phyloP scores from a whole-genome alignment of 1,284 basidiomycete genomes.

The Ceratobasidium papillatum region DNA sequence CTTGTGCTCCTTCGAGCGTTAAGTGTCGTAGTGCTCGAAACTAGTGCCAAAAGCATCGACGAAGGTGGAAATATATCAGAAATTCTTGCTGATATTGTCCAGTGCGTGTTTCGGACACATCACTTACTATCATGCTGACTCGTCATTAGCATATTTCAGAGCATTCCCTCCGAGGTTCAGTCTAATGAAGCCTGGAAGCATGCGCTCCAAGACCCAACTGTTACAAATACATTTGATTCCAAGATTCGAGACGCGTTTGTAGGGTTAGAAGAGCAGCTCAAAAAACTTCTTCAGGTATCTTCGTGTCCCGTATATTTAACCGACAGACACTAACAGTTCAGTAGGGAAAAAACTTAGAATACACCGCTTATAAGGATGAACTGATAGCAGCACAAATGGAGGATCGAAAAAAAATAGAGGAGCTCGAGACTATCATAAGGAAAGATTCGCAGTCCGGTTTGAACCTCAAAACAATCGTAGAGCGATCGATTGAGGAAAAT shows the following conservation, averaged over 20 bases:
- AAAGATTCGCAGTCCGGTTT: background rate
- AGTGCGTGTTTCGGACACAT: background rate
- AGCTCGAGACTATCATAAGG: background rate
- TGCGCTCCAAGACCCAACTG: background rate
- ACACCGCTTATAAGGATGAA: conserved; percentile 13
- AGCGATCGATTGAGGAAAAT: conserved; percentile 5
- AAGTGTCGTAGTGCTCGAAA: background rate
- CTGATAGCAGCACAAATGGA: background rate
- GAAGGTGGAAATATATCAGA: conserved; percentile 1
- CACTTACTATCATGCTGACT: too few relatives aligned
- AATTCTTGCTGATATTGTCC: background rate
- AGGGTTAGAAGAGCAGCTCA: background rate
- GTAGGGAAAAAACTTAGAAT: conserved; percentile 5
- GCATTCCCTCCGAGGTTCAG: background rate
- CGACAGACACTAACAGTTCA: background rate
- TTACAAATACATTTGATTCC: background rate
- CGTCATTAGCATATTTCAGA: background rate
- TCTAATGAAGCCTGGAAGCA: too few relatives aligned
- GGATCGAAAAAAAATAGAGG: conserved; percentile 10
- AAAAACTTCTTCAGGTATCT: background rate
- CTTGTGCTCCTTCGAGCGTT: background rate
- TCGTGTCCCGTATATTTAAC: background rate
- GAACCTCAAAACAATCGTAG: background rate
- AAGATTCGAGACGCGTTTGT: conserved; percentile 1
- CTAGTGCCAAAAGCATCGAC: background rate